phyloP scores from a whole-genome alignment of 2,329 filamentous ascomycete species.

The Aspergillus unguis region DNA sequence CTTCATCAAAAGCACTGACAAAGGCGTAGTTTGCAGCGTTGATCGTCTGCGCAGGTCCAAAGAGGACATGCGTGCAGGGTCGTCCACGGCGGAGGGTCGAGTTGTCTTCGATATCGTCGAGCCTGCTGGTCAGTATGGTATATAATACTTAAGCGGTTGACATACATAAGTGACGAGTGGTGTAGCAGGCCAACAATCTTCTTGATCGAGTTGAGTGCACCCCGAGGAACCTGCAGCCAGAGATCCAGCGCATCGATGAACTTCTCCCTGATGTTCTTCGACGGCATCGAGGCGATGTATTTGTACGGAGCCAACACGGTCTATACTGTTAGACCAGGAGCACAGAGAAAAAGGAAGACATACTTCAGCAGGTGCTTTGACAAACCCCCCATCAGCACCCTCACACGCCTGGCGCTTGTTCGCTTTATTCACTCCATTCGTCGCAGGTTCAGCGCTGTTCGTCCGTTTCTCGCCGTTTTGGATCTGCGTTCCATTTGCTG shows the following conservation, averaged over 20 bases:
- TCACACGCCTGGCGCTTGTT: neutral
- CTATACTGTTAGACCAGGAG: neutral
- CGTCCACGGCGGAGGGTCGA: constrained; percentile 3
- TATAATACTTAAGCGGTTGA: neutral
- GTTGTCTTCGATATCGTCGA: constrained; percentile 12
- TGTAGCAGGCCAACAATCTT: neutral
- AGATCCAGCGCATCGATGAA: neutral
- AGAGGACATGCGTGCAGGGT: constrained; percentile 4
- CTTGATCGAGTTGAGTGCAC: neutral
- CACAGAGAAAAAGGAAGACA: neutral
- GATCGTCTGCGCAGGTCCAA: constrained; percentile 2
- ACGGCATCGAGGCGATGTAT: neutral
- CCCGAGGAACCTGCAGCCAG: neutral
- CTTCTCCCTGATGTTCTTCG: neutral
- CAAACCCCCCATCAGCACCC: neutral
- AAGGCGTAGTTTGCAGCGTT: constrained; percentile 8
- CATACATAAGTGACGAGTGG: neutral
- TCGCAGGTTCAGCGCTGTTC: neutral
- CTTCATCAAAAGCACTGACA: neutral
- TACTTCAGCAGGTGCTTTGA: neutral
- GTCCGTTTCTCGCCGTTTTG: neutral
- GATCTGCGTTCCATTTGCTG: neutral
- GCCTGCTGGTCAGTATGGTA: neutral
- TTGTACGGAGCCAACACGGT: neutral
- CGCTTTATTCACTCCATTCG: neutral